Base-by-base conservation (phyloP, 306 rosid species). In the Dalbergia cochinchinensis region DNA sequence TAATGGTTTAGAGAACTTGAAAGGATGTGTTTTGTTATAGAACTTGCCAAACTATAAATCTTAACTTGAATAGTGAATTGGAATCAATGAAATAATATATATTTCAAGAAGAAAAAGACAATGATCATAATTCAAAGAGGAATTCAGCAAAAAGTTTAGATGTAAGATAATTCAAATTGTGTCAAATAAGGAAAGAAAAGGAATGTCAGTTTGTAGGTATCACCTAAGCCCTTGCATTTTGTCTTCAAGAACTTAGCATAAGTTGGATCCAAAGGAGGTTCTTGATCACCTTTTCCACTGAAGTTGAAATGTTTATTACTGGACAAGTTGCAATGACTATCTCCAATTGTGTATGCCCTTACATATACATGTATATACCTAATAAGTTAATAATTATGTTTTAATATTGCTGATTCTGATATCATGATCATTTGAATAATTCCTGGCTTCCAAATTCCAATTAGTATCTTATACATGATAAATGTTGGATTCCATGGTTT, bases 171-270 rank as follows among this genome's bases (percentile, higher is more conserved):
- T 66, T 66, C 18, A 11, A 65, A 39, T 22, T 31, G 34, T 44
- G 20, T 8, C 26, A 65, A 35, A 65, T 9, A 37, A 19, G 18
- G 39, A 68, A 42, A 66, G 71, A 67, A 19, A 13, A 70, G n/a
- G 26, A 9, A 26, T 33, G 31, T 50, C 15, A 14, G 62, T 15
- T 51, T 70, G 8, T 33, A 58, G 4, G 9, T 77, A 86, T 84
- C 88, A 15, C 54, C 74, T 1, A 51, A 77, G 34, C 83, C 37
- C 7, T 55, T 31, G 7, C 90, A 87, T 47, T 81, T 69, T 1
- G 65, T 48, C 80, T 78, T 87, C 80, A 87, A 79, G 53, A 70
- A 41, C 0, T 12, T 2, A 0, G 88, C 90, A 13, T 84, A 84
- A 4, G n/a, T n/a, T n/a, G n/a, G n/a, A n/a, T n/a, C n/a, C n/a